Evolutionary conservation across 2,329 filamentous ascomycete genomes (phyloP).

Genomic region (Scedosporium aurantiacum): DNA sequence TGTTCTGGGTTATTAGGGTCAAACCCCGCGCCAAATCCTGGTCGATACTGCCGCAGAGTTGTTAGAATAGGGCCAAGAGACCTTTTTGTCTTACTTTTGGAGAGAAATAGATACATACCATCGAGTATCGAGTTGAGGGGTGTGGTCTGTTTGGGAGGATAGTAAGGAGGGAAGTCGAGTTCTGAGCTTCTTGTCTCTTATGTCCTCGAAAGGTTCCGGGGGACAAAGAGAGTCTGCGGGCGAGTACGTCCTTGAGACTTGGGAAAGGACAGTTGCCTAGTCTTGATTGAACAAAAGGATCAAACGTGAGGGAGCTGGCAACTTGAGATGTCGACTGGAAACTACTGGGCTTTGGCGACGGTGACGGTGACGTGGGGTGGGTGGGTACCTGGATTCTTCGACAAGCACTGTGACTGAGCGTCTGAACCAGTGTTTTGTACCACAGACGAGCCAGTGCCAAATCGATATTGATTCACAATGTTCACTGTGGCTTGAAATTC

Average conservation of each 20-base stretch:
- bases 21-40: slow-evolving; percentile 28
- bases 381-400: slow-evolving; percentile 3
- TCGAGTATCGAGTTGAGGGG: background rate
- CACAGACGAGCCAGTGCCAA: too few species aligned
- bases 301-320: background rate
- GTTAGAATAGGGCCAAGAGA: background rate
- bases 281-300: background rate
- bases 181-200: background rate
- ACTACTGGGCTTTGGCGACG: background rate
- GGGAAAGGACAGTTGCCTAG: background rate
- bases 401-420: too few species aligned
- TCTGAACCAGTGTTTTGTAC: too few species aligned
- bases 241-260: too few species aligned
- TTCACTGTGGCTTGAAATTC: too few species aligned
- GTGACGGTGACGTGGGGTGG: slow-evolving; percentile 8
- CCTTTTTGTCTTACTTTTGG: background rate
- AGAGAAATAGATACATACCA: background rate
- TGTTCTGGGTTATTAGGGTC: slow-evolving; percentile 36
- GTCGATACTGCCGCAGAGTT: background rate
- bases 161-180: background rate
- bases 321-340: background rate
- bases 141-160: background rate
- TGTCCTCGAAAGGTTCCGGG: background rate
- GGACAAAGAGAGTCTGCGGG: background rate
- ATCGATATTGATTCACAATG: too few species aligned